Evolutionary conservation across 805 yeast species (phyloP), one percentile per base, ranked within the genome.

Genomic region (Myxozyma sirexii): DNA sequence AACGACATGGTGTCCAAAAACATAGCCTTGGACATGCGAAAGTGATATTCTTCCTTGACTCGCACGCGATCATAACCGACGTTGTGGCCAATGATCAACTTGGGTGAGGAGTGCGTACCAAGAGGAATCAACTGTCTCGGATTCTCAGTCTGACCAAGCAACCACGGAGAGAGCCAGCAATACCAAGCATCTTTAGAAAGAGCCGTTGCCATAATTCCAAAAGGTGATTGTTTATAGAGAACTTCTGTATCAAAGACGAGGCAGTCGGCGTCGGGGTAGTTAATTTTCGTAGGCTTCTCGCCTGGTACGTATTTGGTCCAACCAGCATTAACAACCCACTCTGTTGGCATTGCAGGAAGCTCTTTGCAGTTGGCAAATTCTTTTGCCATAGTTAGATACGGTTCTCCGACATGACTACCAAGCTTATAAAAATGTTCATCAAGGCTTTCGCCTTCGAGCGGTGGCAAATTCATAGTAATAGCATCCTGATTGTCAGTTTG

Each of bases 191-290:
- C 76, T 0, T 79, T 71, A 0, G 97, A 84, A 1, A 80, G 85
- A 10, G 97, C 96, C 0, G 88, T 82, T 1, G 97, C 97, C 73
- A 94, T 70, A 0, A 88, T 83, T 0, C 98, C 86, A 70, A 84
- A 92, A 2, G 80, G 81, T 0, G 94, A 83, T 0, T 83, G 73
- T 65, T 89, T 86, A 74, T 90, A 92, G 69, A 92, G 71, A 0
- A 87, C 89, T 71, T 94, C 99, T 10, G 90, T 92, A 73, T 94
- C 99, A 72, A 93, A 93, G 0, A 88, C 91, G 12, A 94, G 69
- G 1, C 82, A 83, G 43, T 84, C 79, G 58, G 89, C 97, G 2
- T 75, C 64, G 0, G 99, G 99, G 67, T 75, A 85, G 0, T 76
- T 77, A 0, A 94, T 97, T 0, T 70, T 59, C 21, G 74, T 72